Percentiles rank a stretch among this genome's conserved stretches.
These are phyloP conservation scores for Macrophomina tecta DNA, from an alignment of 2,329 filamentous ascomycete genomes.

Conservation along the genomic window DNA sequence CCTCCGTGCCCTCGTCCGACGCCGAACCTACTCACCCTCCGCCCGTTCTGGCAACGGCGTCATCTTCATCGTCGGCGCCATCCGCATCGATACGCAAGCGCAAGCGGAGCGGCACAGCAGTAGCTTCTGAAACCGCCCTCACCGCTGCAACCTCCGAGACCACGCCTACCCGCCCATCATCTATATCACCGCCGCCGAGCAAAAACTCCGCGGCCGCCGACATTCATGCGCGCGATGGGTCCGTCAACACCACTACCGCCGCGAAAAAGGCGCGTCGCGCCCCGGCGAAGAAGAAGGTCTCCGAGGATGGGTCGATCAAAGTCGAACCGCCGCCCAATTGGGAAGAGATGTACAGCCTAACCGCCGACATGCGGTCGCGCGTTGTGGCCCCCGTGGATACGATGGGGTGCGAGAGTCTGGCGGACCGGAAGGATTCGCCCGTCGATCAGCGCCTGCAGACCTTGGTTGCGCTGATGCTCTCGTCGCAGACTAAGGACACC, in stretches of 20 bases:
- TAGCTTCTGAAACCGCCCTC: constrained; percentile 37
- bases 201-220: not conserved
- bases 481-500: constrained; percentile 91
- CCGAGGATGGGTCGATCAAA: constrained; percentile 46
- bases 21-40: constrained; percentile 8
- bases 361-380: constrained; percentile 77
- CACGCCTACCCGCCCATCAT: not conserved
- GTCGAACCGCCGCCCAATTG: constrained; percentile 75
- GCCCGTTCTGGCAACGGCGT: not conserved
- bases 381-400: constrained; percentile 88
- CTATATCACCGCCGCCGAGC: not conserved
- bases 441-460: constrained; percentile 80
- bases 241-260: not conserved
- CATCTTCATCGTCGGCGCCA: constrained; percentile 28
- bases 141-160: constrained; percentile 42
- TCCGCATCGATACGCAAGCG: constrained; percentile 49
- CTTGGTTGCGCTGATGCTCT: constrained; percentile 86
- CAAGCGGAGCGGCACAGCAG: constrained; percentile 49
- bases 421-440: constrained; percentile 57
- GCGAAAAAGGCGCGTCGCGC: constrained; percentile 45
- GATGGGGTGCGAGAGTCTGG: constrained; percentile 89
- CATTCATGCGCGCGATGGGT: constrained; percentile 6
- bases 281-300: constrained; percentile 43
- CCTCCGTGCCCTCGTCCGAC: constrained; percentile 39
- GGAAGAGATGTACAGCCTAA: constrained; percentile 78